Evolutionary conservation across 768 basidiomycete species (phyloP), one percentile per base, ranked within the genome.

Genomic region (Lentinula edodes): DNA sequence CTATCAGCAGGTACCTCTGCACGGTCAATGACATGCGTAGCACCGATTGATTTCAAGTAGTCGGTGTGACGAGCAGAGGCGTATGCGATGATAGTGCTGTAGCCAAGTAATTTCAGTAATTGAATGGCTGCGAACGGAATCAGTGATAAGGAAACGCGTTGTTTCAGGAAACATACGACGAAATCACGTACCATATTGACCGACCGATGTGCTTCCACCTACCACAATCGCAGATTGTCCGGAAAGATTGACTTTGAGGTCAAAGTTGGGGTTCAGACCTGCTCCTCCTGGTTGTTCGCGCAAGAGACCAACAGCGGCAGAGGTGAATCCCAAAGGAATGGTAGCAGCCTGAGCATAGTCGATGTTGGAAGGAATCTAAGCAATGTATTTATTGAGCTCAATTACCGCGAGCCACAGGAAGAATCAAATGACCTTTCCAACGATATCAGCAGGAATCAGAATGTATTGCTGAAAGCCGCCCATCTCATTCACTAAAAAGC

Each of bases 241-340:
- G 42, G 69, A 69, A 64, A 82, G 81, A 46, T 75, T 79, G 46
- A 73, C 74, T 20, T 69, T 71, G 15, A 70, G 64, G 45, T 73
- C 73, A 66, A 78, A 72, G 0, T 80, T 78, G 6, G 77, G 63
- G 56, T 70, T 66, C 59, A 84, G 71, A 54, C 75, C 78, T 2
- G 76, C 69, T 45, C 81, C 80, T 62, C 76, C 69, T 0, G 74
- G 71, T 15, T 46, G 69, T 53, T 61, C 66, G 34, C 68, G 74
- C 68, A 81, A 86, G 18, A 86, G 63, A 2, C 81, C 84, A 20
- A 78, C 70, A 39, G 78, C 79, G 15, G 82, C 80, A 18, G 80
- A 79, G 7, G 76, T 74, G n/a, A 84, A 64, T 1, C 74, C 83
- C 1, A 80, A 69, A 8, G 84, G 81, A 18, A 86, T 66, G 1